phyloP scores from a whole-genome alignment of 805 yeast species.

The Candida argentea region DNA sequence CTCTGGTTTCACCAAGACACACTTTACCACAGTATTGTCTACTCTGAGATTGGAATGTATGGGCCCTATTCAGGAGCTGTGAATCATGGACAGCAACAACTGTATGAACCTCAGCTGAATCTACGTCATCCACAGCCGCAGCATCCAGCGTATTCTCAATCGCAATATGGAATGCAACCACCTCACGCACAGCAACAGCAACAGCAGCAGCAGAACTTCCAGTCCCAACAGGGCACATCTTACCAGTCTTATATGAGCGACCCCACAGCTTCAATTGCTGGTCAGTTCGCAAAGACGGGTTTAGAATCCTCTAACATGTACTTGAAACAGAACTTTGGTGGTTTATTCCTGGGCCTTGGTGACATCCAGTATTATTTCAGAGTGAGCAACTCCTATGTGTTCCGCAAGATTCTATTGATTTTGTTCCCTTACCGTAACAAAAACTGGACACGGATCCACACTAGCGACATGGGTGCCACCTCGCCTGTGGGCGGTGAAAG shows the following conservation, averaged over 20 bases:
- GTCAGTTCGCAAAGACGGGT: conserved; percentile 82
- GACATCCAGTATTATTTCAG: conserved; percentile 81
- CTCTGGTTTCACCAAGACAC: no score
- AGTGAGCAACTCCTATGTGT: conserved; percentile 82
- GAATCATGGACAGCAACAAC: conserved; percentile 7
- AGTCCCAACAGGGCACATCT: conserved; percentile 8
- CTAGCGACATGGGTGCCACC: conserved; percentile 15
- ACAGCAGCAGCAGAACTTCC: conserved; percentile 8
- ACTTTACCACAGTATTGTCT: no score
- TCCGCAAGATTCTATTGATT: conserved; percentile 60
- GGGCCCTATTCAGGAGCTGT: conserved; percentile 27
- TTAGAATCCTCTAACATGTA: conserved; percentile 73
- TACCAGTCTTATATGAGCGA: conserved; percentile 49
- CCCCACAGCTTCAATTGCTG: conserved; percentile 75
- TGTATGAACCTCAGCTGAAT: conserved; percentile 6
- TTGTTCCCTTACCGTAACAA: conserved; percentile 79
- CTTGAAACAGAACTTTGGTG: conserved; percentile 59
- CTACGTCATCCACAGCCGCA: conserved; percentile 25
- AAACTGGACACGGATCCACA: conserved; percentile 62
- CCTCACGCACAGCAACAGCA: conserved; percentile 14
- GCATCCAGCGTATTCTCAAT: conserved; percentile 11
- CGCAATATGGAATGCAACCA: conserved; percentile 17
- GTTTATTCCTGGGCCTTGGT: conserved; percentile 35
- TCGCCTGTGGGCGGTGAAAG: conserved; percentile 18
- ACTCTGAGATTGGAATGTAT: no score